These are phyloP conservation scores for Penicillium sclerotiorum DNA, from an alignment of 2,329 filamentous ascomycete species.

Conservation along the genomic window DNA sequence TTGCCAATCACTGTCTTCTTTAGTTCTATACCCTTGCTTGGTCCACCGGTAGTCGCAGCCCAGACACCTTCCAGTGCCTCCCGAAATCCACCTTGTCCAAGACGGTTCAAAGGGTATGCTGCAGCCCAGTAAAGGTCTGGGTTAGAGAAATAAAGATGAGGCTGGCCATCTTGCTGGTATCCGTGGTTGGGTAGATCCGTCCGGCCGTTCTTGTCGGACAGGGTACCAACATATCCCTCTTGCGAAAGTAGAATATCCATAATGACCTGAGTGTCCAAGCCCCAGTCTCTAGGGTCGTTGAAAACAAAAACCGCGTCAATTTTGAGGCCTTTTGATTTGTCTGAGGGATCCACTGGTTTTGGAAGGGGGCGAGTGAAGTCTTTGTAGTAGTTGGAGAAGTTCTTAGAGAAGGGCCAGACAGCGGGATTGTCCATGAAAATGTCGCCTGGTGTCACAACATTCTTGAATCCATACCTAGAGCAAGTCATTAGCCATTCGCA, in stretches of 20 bases:
- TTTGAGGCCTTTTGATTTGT: conserved; percentile 61
- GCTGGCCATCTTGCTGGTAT: conserved; percentile 82
- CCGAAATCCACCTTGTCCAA: conserved; percentile 90
- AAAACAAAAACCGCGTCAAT: conserved; percentile 92
- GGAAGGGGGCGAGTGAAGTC: conserved; percentile 42
- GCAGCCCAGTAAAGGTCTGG: conserved; percentile 89
- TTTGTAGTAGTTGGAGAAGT: conserved; percentile 65
- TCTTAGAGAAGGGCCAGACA: conserved; percentile 80
- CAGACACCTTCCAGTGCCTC: conserved; percentile 80
- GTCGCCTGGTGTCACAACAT: conserved; percentile 83
- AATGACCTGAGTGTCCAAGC: conserved; percentile 82
- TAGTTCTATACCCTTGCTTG: conserved; percentile 57
- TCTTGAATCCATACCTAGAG: conserved; percentile 70
- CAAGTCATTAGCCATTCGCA: background rate
- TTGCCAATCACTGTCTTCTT: conserved; percentile 77
- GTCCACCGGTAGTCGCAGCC: conserved; percentile 67
- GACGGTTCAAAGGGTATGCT: conserved; percentile 77
- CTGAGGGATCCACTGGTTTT: conserved; percentile 39
- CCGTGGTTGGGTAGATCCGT: conserved; percentile 67
- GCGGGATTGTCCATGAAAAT: conserved; percentile 72
- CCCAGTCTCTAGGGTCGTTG: conserved; percentile 97
- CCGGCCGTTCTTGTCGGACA: conserved; percentile 72
- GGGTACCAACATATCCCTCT: conserved; percentile 77
- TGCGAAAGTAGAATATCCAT: conserved; percentile 79
- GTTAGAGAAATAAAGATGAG: conserved; percentile 83